Percentiles rank a stretch among this genome's conserved stretches.
These are phyloP conservation scores for Sclerotinia minor DNA, from an alignment of 2,329 filamentous ascomycete genomes.

Conservation along the genomic window DNA sequence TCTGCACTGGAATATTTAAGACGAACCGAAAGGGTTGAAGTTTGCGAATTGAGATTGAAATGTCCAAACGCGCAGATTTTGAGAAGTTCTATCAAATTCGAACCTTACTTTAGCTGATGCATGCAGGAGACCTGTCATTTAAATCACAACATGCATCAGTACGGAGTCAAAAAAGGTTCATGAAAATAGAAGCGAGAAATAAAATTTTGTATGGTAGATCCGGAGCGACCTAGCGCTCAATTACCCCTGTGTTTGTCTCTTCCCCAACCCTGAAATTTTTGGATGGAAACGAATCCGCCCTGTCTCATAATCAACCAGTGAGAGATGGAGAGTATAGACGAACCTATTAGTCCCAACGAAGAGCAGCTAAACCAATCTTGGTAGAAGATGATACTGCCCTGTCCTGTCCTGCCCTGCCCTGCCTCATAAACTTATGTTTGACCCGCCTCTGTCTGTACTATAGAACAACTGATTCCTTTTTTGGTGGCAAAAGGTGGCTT, in stretches of 20 bases:
- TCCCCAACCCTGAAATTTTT: neutral
- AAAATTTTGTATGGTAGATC: neutral
- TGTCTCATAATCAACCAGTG: constrained; percentile 2
- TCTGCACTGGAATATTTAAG: neutral
- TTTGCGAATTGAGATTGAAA: neutral
- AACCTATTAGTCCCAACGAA: neutral
- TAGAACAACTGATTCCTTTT: constrained; percentile 1
- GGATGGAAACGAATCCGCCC: neutral
- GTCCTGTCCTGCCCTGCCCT: neutral
- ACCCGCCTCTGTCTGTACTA: neutral
- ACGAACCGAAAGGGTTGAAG: constrained; percentile 11
- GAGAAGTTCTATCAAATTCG: neutral
- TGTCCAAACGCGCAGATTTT: constrained; percentile 8
- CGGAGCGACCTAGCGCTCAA: neutral
- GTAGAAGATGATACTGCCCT: neutral
- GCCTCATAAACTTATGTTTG: constrained; percentile 9
- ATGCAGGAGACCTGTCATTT: constrained; percentile 10
- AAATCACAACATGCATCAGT: neutral
- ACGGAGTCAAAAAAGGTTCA: constrained; percentile 1
- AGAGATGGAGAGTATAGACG: neutral
- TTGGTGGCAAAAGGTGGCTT: constrained; percentile 11
- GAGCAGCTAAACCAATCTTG: neutral
- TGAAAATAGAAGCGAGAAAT: constrained; percentile 5
- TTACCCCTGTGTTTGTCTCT: neutral
- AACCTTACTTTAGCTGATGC: neutral